A percentile compares a stretch with the other conserved stretches of the same genome.
Evolutionary conservation across 306 rosid species (phyloP).

Genomic region (Morella rubra): DNA sequence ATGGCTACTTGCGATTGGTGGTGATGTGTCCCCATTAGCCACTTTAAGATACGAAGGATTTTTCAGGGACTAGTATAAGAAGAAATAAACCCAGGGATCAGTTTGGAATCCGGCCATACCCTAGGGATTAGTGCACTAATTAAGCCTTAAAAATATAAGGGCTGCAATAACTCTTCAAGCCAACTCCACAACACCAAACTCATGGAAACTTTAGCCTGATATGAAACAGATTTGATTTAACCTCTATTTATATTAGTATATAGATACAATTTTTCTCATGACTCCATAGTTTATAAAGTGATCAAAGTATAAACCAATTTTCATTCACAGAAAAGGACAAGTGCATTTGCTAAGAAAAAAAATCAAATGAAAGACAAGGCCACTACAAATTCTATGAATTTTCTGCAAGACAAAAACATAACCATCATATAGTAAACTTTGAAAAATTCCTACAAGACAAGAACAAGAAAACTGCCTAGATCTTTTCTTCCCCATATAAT

Average conservation of each 20-base stretch:
- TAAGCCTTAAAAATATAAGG: no score
- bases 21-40: no score
- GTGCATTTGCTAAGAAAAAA: not conserved
- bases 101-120: no score
- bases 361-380: not conserved
- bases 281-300: not conserved
- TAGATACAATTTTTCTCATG: not conserved
- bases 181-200: not conserved
- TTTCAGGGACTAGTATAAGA: no score
- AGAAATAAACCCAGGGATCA: no score
- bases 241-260: not conserved
- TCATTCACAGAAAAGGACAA: not conserved
- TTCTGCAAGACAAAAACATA: not conserved
- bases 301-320: not conserved
- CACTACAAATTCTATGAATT: not conserved
- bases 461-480: not conserved
- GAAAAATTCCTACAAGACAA: no score
- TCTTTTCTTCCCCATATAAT: slow-evolving; percentile 4
- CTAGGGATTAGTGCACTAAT: no score
- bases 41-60: no score
- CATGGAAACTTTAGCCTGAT: not conserved
- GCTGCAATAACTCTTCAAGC: not conserved
- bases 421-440: not conserved
- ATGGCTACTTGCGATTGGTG: no score
- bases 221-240: not conserved